Evolutionary conservation across 768 basidiomycete genomes (phyloP).

Genomic region (Phanerodontia chrysosporium): DNA sequence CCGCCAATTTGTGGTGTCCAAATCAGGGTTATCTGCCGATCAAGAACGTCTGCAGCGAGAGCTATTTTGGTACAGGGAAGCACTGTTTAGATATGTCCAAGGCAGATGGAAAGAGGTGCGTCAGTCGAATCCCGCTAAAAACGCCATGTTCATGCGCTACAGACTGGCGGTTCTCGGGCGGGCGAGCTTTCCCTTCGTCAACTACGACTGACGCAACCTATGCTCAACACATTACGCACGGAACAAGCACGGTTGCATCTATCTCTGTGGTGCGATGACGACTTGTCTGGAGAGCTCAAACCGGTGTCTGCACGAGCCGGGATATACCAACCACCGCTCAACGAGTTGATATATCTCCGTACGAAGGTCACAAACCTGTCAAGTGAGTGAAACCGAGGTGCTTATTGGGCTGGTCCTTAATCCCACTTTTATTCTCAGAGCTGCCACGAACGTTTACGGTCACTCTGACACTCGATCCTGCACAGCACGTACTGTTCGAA

Average conservation of each 20-base stretch:
- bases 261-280: conserved; percentile 36
- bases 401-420: not conserved
- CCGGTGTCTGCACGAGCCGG: conserved; percentile 30
- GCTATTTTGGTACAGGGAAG: conserved; percentile 95
- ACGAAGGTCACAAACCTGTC: conserved; percentile 60
- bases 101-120: conserved; percentile 87
- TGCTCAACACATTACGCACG: conserved; percentile 73
- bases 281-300: conserved; percentile 9
- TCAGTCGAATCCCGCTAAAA: not conserved
- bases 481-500: conserved; percentile 65
- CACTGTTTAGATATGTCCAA: conserved; percentile 63
- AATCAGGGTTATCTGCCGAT: conserved; percentile 53
- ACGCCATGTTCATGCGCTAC: not conserved
- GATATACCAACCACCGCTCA: conserved; percentile 48
- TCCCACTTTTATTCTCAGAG: conserved; percentile 2
- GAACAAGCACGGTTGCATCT: conserved; percentile 62
- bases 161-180: conserved; percentile 76
- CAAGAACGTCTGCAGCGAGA: conserved; percentile 69
- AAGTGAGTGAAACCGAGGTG: conserved; percentile 39
- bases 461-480: conserved; percentile 52
- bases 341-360: conserved; percentile 61
- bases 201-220: conserved; percentile 71
- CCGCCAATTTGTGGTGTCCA: conserved; percentile 86
- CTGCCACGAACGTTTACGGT: conserved; percentile 34
- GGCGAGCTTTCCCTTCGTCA: conserved; percentile 77